Evolutionary conservation across 148 eudicot genomes (phyloP), one percentile per base, ranked within the genome.

Genomic region (Chenopodium formosanum): DNA sequence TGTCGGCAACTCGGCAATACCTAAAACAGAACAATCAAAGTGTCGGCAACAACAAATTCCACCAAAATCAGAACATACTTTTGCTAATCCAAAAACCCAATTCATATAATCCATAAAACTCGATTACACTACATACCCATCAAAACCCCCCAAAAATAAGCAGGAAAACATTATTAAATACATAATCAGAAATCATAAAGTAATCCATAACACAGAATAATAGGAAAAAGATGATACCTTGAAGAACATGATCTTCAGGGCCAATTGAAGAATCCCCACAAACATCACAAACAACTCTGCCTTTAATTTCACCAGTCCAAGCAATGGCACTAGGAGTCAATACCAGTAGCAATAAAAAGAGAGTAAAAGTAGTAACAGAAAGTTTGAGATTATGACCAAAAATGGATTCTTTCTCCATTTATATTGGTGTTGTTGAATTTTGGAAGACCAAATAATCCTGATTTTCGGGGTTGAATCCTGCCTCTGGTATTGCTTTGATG

Each of bases 251-350:
- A 53, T 96, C 99, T 89, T 96, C 98, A 63, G 99, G 99, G 53
- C 99, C 98, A 74, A 96, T 85, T 19, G 99, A 92, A 73, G 93
- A 90, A 83, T 96, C 99, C 1, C 88, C 98, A 73, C 99, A 96
- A 22, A 96, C 97, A 83, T 96, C 99, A 64, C 98, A 96, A 53
- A 96, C 94, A 80, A 96, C 98, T 75, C 99, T 81, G 47, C 99
- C 99, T 70, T 87, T 91, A 79, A 96, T 94, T 88, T 96, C 89
- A 65, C 99, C 99, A 5, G 97, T 96, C 98, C 99, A 96, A 37
- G 87, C 94, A 75, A 75, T 70, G 48, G 83, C 84, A 9, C 22
- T 34, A 25, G 78, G 74, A 16, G 73, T 29, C 25, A 84, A 44
- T 23, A 84, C 27, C 4, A 81, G 22, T 19, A 81, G 22, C 23